Percentiles rank a stretch among this genome's conserved stretches.
These are phyloP conservation scores for Aspergillus tamarii DNA, from an alignment of 2,329 filamentous ascomycete species.

Conservation along the genomic window DNA sequence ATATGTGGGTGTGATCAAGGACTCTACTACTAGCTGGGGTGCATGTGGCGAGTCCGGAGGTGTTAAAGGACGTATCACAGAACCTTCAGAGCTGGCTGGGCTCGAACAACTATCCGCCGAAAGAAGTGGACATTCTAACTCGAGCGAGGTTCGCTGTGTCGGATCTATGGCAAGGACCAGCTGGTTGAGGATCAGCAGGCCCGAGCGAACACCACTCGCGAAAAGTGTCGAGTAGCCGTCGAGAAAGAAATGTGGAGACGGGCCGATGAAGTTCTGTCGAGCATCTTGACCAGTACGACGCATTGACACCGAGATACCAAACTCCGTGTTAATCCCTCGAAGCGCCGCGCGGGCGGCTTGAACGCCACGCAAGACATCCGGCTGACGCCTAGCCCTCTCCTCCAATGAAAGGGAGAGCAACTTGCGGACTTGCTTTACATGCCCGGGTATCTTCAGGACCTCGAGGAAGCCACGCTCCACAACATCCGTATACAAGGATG, in stretches of 20 bases:
- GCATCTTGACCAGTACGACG: constrained; percentile 21
- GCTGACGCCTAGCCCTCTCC: constrained; percentile 15
- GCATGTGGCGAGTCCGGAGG: constrained; percentile 20
- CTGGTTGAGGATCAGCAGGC: constrained; percentile 26
- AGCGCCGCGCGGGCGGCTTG: constrained; percentile 26
- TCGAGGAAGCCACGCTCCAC: constrained; percentile 34
- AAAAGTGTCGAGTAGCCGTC: constrained; percentile 24
- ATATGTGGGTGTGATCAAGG: constrained; percentile 21
- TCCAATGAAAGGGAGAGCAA: constrained; percentile 13
- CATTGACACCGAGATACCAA: constrained; percentile 28
- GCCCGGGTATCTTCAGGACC: constrained; percentile 32
- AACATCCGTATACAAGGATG: constrained; percentile 34
- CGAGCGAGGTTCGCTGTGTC: constrained; percentile 20
- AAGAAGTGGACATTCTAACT: constrained; percentile 19
- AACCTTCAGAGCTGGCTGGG: neutral
- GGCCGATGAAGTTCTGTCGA: constrained; percentile 24
- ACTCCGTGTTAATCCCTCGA: constrained; percentile 30
- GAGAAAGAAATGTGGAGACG: constrained; percentile 26
- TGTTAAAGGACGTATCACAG: constrained; percentile 9
- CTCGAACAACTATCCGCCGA: constrained; percentile 6
- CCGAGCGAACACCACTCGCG: constrained; percentile 24
- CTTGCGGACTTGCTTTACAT: constrained; percentile 25
- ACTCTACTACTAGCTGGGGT: constrained; percentile 20
- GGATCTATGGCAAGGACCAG: constrained; percentile 25
- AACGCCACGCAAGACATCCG: constrained; percentile 22